These are phyloP conservation scores for Fistulina hepatica DNA, from an alignment of 1,284 basidiomycete genomes.

Conservation along the genomic window DNA sequence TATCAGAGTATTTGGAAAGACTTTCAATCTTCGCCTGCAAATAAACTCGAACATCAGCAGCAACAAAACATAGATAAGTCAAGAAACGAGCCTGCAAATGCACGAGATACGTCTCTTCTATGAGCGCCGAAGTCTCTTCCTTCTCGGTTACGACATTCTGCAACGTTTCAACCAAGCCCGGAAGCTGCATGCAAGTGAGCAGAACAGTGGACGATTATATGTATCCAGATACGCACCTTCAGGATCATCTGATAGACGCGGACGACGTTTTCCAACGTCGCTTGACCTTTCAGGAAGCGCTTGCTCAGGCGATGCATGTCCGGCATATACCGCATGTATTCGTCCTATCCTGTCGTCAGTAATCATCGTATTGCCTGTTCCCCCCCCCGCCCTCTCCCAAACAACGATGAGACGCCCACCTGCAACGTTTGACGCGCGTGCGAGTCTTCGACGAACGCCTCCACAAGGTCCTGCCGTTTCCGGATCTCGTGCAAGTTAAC, in stretches of 20 bases:
- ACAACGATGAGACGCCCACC: conserved; percentile 28
- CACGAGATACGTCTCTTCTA: conserved; percentile 57
- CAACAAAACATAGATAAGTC: no score
- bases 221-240: conserved; percentile 23
- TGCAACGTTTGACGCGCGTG: conserved; percentile 64
- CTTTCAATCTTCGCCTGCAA: conserved; percentile 49
- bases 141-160: conserved; percentile 41
- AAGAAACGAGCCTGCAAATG: conserved; percentile 4
- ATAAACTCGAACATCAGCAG: background rate
- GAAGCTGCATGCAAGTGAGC: conserved; percentile 40
- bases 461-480: conserved; percentile 83
- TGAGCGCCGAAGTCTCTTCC: conserved; percentile 38
- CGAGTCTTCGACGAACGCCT: conserved; percentile 76
- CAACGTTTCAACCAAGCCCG: conserved; percentile 60
- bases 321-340: conserved; percentile 85
- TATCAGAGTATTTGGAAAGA: conserved; percentile 76
- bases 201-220: background rate
- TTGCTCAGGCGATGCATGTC: conserved; percentile 92
- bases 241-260: conserved; percentile 87
- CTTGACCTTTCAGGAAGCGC: conserved; percentile 78
- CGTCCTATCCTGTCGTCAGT: conserved; percentile 42
- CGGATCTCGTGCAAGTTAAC: conserved; percentile 91
- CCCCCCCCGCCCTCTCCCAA: no score
- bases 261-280: conserved; percentile 90
- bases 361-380: conserved; percentile 1